phyloP scores from a whole-genome alignment of 2,329 filamentous ascomycete genomes.

The Monosporascus sp. region DNA sequence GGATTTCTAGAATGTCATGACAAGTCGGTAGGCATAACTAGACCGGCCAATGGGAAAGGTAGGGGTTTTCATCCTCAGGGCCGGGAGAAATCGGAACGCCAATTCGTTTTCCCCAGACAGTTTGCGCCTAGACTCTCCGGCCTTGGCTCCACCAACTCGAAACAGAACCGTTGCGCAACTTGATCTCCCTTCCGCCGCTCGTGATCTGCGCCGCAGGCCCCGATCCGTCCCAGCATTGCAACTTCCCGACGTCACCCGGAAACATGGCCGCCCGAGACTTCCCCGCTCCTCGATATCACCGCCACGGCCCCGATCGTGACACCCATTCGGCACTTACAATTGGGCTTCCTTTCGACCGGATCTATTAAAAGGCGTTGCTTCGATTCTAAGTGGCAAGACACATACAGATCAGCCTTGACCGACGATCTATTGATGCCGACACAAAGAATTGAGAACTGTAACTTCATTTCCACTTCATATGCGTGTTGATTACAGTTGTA shows the following conservation, averaged over 20 bases:
- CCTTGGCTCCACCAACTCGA: background rate
- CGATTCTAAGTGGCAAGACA: no score
- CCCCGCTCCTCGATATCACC: background rate
- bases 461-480: no score
- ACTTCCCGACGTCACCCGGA: background rate
- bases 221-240: background rate
- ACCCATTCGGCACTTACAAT: background rate
- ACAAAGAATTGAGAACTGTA: no score
- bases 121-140: background rate
- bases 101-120: no score
- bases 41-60: no score
- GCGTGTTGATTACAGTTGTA: no score
- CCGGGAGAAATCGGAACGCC: no score
- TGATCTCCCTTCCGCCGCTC: background rate
- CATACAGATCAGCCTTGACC: no score
- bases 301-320: background rate
- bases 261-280: background rate
- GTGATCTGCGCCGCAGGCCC: background rate
- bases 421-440: no score
- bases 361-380: background rate
- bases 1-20: no score
- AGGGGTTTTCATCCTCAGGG: no score
- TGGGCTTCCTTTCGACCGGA: background rate
- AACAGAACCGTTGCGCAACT: background rate
- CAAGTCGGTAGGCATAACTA: no score